Base-by-base conservation (phyloP, 2,329 filamentous ascomycete species). In the Periconia sp. region DNA sequence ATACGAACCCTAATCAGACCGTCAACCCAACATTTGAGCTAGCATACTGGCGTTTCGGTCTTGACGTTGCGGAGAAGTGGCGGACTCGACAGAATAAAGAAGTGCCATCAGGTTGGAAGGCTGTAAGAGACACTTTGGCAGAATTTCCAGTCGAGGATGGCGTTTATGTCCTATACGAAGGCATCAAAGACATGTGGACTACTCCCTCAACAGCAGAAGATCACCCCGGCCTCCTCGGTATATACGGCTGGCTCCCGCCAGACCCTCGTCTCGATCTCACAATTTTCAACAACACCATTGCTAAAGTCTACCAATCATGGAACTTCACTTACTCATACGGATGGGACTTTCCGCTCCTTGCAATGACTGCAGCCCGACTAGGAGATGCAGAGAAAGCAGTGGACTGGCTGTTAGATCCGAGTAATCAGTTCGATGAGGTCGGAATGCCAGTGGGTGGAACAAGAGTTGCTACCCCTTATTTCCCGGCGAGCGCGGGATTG, bases 21-120 rank as follows among this genome's bases (percentile, higher is more conserved):
- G 57, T 78, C 2, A 84, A 84, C 52, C 79, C 82, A 13, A 76
- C 80, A 0, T 85, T 84, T 42, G 82, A 85, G 65, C 66, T 74
- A 4, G 77, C 81, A 5, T 85, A 85, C 61, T 84, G 81, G 81
- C 73, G 78, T 12, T 84, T 84, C 46, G 82, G 82, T 1, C 71
- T 84, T 12, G 73, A 78, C 17, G 61, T 83, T 1, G 82, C 81
- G 3, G 67, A 71, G 2, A 53, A 63, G 8, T 85, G 82, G 81
- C 79, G 78, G 55, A 44, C 64, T 33, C 70, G 80, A 3, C 76
- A 78, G 34, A 65, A 65, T 2, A 65, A 73, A n/a, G 31, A 68
- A 0, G 61, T 75, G 0, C 80, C 81, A 0, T 32, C 54, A 0
- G 52, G 59, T 2, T 85, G 81, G 81, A 61, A 59, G 1, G 60